These are phyloP conservation scores for Penicillium parvum DNA, from an alignment of 495 filamentous ascomycete genomes.

Conservation along the genomic window DNA sequence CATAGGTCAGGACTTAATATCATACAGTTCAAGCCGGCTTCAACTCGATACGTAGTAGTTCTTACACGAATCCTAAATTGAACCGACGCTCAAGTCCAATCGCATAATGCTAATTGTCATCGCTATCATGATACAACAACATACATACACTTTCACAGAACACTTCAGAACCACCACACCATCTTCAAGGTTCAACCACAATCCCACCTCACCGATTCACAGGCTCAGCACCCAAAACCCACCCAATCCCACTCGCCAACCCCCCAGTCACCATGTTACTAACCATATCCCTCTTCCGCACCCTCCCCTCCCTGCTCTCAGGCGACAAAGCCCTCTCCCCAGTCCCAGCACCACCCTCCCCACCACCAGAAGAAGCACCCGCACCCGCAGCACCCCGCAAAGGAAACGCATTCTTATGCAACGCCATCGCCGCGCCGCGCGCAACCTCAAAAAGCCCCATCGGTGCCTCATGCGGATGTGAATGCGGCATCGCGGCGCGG, in stretches of 20 bases:
- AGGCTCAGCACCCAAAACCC: slow-evolving; percentile 75
- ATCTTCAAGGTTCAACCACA: no score
- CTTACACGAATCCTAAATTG: no score
- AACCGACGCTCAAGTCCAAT: no score
- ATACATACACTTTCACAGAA: not conserved
- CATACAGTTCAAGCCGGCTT: no score
- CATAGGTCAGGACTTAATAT: no score
- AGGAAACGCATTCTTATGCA: slow-evolving; percentile 59
- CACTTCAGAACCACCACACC: no score
- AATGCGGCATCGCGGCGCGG: slow-evolving; percentile 27
- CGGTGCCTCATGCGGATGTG: slow-evolving; percentile 66
- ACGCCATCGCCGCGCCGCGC: slow-evolving; percentile 71
- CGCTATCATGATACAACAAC: slow-evolving; percentile 2
- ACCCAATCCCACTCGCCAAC: slow-evolving; percentile 77
- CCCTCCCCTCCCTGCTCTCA: slow-evolving; percentile 42
- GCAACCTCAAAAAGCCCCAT: slow-evolving; percentile 95
- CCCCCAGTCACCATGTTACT: slow-evolving; percentile 67
- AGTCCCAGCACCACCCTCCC: no score
- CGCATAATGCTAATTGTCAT: slow-evolving; percentile 2
- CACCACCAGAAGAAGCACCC: slow-evolving; percentile 22
- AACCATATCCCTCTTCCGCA: slow-evolving; percentile 77
- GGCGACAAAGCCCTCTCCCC: slow-evolving; percentile 17
- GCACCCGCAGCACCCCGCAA: slow-evolving; percentile 32
- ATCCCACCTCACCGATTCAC: slow-evolving; percentile 29
- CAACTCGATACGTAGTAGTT: no score